phyloP scores from a whole-genome alignment of 2,329 filamentous ascomycete species.

The Nigrospora sphaerica region DNA sequence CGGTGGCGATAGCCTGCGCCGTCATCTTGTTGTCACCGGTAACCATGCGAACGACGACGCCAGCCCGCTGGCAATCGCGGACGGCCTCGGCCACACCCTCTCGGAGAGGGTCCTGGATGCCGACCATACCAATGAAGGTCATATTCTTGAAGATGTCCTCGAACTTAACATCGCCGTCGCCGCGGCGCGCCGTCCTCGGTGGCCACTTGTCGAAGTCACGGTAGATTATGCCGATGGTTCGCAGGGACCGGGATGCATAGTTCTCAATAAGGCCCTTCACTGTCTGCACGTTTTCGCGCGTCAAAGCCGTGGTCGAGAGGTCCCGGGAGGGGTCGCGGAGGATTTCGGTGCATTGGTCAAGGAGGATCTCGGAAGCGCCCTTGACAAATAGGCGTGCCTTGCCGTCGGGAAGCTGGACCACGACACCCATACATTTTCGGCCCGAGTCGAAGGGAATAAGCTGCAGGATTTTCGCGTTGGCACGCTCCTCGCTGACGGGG shows the following conservation, averaged over 20 bases:
- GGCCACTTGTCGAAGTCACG: conserved; percentile 84
- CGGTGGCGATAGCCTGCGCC: conserved; percentile 69
- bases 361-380: conserved; percentile 59
- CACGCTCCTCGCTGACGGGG: conserved; percentile 55
- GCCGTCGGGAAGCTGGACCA: conserved; percentile 43
- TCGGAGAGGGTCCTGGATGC: conserved; percentile 76
- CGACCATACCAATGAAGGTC: conserved; percentile 63
- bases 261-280: conserved; percentile 64
- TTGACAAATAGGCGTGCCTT: conserved; percentile 53
- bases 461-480: conserved; percentile 52
- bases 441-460: conserved; percentile 70
- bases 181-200: conserved; percentile 51
- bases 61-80: conserved; percentile 63
- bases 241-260: conserved; percentile 73
- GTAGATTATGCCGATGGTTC: conserved; percentile 79
- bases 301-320: conserved; percentile 34
- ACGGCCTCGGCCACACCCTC: conserved; percentile 70
- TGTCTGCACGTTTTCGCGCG: conserved; percentile 44
- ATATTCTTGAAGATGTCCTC: conserved; percentile 62
- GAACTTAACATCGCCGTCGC: conserved; percentile 54
- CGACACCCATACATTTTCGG: conserved; percentile 64
- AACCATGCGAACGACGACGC: conserved; percentile 78
- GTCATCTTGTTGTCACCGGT: conserved; percentile 78
- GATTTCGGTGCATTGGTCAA: conserved; percentile 46
- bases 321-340: conserved; percentile 41